Percentiles rank a stretch among this genome's conserved stretches.
Conservation (phyloP, 2,329 filamentous ascomycete genomes). For the Penicillium sclerotigenum region DNA sequence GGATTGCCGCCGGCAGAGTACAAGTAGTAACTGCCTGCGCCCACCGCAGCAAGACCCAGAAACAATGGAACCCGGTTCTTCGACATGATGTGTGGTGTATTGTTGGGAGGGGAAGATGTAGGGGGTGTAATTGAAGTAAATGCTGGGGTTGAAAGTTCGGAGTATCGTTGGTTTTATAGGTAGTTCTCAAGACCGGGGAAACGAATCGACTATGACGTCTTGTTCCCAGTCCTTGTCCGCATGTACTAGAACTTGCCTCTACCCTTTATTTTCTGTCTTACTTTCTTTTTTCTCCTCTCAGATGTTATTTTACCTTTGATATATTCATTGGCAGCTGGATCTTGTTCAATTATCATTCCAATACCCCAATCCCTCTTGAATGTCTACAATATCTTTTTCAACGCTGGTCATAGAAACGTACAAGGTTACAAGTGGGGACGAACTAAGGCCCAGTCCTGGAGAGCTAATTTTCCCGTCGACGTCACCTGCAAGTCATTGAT, state of each 20-base stretch:
- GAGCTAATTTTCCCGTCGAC: conserved; percentile 17
- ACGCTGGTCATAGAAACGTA: not conserved
- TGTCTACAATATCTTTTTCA: not conserved
- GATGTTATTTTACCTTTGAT: no score
- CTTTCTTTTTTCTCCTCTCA: not conserved
- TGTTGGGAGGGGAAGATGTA: not conserved
- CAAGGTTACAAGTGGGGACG: not conserved
- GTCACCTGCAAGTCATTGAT: conserved; percentile 28
- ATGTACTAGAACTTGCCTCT: not conserved
- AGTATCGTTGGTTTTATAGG: conserved; percentile 10
- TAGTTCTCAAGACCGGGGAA: not conserved
- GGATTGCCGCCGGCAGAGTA: conserved; percentile 80
- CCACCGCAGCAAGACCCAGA: conserved; percentile 58
- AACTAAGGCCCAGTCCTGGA: not conserved
- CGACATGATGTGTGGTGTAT: conserved; percentile 26
- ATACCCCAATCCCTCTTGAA: not conserved
- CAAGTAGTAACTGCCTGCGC: conserved; percentile 81
- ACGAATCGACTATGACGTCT: conserved; percentile 20
- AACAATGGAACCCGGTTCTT: conserved; percentile 38
- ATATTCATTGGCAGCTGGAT: not conserved
- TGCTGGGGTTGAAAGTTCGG: not conserved
- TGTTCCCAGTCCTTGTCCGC: conserved; percentile 3
- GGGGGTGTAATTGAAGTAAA: not conserved
- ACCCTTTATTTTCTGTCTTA: not conserved
- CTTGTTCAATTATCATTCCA: not conserved